Evolutionary conservation across 495 filamentous ascomycete species (phyloP).

Genomic region (Thermochaetoides thermophila): DNA sequence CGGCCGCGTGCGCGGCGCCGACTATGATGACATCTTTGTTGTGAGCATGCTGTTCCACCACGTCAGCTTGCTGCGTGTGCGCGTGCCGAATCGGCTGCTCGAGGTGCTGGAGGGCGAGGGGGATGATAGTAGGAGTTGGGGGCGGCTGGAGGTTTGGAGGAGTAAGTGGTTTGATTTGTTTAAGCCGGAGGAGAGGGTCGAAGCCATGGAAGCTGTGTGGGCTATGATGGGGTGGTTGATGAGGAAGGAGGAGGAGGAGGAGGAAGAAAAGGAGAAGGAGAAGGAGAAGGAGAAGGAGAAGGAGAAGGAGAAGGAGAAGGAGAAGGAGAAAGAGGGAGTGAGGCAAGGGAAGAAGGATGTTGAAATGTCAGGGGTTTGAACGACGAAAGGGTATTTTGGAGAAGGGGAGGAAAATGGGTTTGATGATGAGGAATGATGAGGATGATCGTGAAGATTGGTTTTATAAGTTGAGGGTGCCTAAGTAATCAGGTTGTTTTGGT

Average conservation of each 20-base stretch:
- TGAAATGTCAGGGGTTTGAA: too few relatives aligned
- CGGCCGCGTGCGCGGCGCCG: conserved; percentile 37
- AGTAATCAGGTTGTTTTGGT: too few relatives aligned
- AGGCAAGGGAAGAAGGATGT: too few relatives aligned
- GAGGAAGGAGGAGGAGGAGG: conserved; percentile 27
- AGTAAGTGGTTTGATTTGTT: conserved; percentile 73
- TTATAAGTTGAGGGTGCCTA: too few relatives aligned
- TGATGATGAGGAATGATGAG: too few relatives aligned
- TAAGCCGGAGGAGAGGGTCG: conserved; percentile 46
- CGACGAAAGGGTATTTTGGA: too few relatives aligned
- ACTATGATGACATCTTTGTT: conserved; percentile 60
- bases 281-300: conserved; percentile 23
- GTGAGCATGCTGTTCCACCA: conserved; percentile 75
- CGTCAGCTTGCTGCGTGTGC: conserved; percentile 55
- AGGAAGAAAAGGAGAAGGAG: conserved; percentile 17
- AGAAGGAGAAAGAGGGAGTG: too few relatives aligned
- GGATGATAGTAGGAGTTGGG: conserved; percentile 25
- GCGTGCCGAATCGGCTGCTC: conserved; percentile 53
- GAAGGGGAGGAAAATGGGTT: too few relatives aligned
- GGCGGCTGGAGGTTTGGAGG: conserved; percentile 46
- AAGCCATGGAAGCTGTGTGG: conserved; percentile 63
- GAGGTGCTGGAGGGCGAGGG: conserved; percentile 30
- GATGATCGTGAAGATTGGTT: too few relatives aligned
- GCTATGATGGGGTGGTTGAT: conserved; percentile 58
- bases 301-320: too few relatives aligned